A percentile compares a stretch with the other conserved stretches of the same genome.
Conservation (phyloP, 1,139 yeast genomes). For the Candida sojae region DNA sequence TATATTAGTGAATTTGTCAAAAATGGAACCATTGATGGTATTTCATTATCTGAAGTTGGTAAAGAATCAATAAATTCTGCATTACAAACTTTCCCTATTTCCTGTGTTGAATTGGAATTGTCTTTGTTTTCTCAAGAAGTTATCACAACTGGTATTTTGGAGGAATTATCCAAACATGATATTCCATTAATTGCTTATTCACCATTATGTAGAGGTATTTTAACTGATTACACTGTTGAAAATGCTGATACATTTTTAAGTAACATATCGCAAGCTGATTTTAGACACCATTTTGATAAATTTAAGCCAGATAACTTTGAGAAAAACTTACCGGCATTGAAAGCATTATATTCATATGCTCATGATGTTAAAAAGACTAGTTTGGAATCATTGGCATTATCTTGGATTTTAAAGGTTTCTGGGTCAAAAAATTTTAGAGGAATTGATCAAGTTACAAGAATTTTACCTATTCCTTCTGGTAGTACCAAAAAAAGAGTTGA, state of each 20-base stretch:
- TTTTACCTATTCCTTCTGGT: slow-evolving; percentile 81
- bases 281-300: slow-evolving; percentile 55
- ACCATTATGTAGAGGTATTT: slow-evolving; percentile 77
- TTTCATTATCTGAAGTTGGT: slow-evolving; percentile 72
- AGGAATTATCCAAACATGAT: slow-evolving; percentile 44
- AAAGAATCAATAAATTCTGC: slow-evolving; percentile 62
- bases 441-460: slow-evolving; percentile 47
- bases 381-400: slow-evolving; percentile 68
- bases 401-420: slow-evolving; percentile 59
- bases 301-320: slow-evolving; percentile 58
- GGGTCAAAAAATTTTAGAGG: slow-evolving; percentile 29
- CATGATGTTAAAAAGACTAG: slow-evolving; percentile 47
- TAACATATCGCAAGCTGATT: slow-evolving; percentile 55
- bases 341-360: slow-evolving; percentile 46
- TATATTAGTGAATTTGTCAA: slow-evolving; percentile 54
- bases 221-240: slow-evolving; percentile 60
- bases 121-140: slow-evolving; percentile 68
- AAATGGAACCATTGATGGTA: slow-evolving; percentile 60
- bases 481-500: slow-evolving; percentile 58
- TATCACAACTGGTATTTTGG: slow-evolving; percentile 59
- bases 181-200: slow-evolving; percentile 78
- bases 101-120: slow-evolving; percentile 74
- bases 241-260: slow-evolving; percentile 29
- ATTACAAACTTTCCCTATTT: slow-evolving; percentile 46
- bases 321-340: slow-evolving; percentile 51